phyloP scores from a whole-genome alignment of 345 rosid genomes.

The Syzygium oleosum region DNA sequence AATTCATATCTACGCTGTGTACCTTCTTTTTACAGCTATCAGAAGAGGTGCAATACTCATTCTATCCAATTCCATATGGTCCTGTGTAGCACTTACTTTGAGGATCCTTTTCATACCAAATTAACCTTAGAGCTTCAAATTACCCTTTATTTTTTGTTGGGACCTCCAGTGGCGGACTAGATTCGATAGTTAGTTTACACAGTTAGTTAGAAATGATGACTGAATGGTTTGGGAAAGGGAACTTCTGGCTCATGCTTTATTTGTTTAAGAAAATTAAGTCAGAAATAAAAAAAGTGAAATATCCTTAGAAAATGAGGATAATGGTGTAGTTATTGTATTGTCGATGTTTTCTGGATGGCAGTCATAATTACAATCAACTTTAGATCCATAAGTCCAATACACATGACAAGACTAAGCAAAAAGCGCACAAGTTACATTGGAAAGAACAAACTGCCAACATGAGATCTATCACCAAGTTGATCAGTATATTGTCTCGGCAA shows the following conservation, averaged over 20 bases:
- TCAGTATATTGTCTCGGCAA: background rate
- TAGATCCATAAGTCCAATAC: background rate
- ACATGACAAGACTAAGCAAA: background rate
- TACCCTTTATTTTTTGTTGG: background rate
- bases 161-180: background rate
- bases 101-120: background rate
- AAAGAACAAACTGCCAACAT: background rate
- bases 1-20: background rate
- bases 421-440: background rate
- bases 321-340: background rate
- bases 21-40: background rate
- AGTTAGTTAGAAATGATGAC: background rate
- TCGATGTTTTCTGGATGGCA: background rate
- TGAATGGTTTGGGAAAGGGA: background rate
- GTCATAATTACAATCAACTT: background rate
- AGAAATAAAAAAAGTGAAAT: background rate
- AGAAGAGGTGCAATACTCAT: background rate
- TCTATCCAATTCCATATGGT: background rate
- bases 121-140: background rate
- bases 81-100: background rate
- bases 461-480: background rate
- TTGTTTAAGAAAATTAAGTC: background rate
- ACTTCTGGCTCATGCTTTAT: background rate
- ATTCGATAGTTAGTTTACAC: background rate
- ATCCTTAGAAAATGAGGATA: background rate